phyloP scores from a whole-genome alignment of 129 eudicot species.

The Solidago caesia region DNA sequence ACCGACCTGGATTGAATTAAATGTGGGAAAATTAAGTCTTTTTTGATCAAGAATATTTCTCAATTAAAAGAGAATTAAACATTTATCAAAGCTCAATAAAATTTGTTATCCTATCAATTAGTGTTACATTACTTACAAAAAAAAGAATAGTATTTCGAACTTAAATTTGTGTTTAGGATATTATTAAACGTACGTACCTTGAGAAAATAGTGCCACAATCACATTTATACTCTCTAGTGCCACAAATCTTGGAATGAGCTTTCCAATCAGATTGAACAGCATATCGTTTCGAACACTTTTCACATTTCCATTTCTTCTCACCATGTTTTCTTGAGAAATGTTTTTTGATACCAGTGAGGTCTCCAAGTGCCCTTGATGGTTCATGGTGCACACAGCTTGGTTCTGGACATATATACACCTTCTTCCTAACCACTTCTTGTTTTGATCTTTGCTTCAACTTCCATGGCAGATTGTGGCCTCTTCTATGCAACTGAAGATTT shows the following conservation, averaged over 20 bases:
- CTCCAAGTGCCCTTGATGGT: constrained; percentile 76
- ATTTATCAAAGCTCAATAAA: no score
- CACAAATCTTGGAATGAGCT: constrained; percentile 92
- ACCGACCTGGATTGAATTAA: no score
- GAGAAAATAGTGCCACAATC: constrained; percentile 88
- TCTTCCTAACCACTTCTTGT: constrained; percentile 51
- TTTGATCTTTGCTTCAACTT: constrained; percentile 64
- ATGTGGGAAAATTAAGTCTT: no score
- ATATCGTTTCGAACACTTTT: constrained; percentile 67
- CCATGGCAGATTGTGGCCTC: constrained; percentile 78
- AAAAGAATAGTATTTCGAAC: no score
- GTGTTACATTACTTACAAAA: no score
- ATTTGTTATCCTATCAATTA: no score
- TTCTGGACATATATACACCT: constrained; percentile 70
- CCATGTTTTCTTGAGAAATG: constrained; percentile 79
- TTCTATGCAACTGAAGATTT: constrained; percentile 61
- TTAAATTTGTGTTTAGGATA: not conserved
- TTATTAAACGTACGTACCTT: constrained; percentile 36
- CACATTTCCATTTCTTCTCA: constrained; percentile 91
- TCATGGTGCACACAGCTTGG: constrained; percentile 78
- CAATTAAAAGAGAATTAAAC: no score
- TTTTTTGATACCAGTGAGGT: constrained; percentile 75
- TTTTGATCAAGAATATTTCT: no score
- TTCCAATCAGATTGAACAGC: constrained; percentile 96
- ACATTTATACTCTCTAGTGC: constrained; percentile 76